Percentiles rank a stretch among this genome's conserved stretches.
Evolutionary conservation across 148 eudicot species (phyloP).

Genomic region (Oxyria digyna): DNA sequence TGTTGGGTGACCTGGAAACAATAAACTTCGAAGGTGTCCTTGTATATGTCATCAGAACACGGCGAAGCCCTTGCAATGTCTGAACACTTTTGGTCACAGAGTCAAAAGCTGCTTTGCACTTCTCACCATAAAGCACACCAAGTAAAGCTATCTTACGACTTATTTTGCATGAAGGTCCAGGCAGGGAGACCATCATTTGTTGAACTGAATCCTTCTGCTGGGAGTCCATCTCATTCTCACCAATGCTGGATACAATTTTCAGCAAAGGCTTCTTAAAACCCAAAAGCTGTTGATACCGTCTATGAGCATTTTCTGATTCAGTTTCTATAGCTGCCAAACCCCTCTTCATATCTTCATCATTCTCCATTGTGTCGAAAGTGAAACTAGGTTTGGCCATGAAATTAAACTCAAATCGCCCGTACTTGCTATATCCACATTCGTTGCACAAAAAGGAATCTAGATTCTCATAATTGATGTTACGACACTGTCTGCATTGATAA

Average conservation of each 20-base stretch:
- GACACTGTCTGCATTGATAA: constrained; percentile 97
- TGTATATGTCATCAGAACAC: constrained; percentile 80
- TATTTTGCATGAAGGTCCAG: constrained; percentile 95
- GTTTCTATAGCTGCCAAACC: constrained; percentile 96
- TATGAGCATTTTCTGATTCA: constrained; percentile 99
- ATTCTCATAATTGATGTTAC: constrained; percentile 96
- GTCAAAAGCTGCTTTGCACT: constrained; percentile 99
- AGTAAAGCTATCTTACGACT: constrained; percentile 98
- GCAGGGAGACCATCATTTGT: constrained; percentile 99
- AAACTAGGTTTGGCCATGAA: constrained; percentile 99
- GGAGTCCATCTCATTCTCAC: constrained; percentile 97
- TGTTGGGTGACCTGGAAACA: constrained; percentile 74
- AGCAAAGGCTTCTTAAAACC: constrained; percentile 96
- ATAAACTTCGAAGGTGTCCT: constrained; percentile 64
- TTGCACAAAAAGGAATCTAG: constrained; percentile 95
- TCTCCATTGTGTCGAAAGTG: constrained; percentile 94
- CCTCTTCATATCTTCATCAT: constrained; percentile 98
- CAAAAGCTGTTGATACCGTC: constrained; percentile 95
- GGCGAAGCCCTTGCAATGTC: constrained; percentile 98
- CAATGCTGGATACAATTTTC: constrained; percentile 96
- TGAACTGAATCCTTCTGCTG: constrained; percentile 99
- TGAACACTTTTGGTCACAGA: constrained; percentile 99
- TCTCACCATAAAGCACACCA: constrained; percentile 98
- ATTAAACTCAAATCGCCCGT: constrained; percentile 96
- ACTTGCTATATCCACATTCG: constrained; percentile 99